Evolutionary conservation across 306 rosid genomes (phyloP), one percentile per base, ranked within the genome.

Genomic region (Gastrolobium bilobum): DNA sequence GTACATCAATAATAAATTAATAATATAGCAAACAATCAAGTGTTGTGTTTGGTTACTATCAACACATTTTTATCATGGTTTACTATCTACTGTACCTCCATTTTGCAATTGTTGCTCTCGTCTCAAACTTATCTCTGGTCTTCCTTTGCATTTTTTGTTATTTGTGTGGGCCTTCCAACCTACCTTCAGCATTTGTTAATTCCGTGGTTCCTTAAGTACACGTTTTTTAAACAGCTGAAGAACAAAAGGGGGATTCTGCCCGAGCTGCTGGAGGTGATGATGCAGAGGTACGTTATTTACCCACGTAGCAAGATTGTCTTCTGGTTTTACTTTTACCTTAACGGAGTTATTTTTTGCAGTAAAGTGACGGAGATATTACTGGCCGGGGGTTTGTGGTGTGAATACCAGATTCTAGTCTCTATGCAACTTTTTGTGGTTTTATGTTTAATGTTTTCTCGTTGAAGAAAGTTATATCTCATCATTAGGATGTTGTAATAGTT

Each of bases 271-370:
- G 26, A 20, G 26, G 26, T 20, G 26, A 20, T 20, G 26, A 68
- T 8, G 87, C 87, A 60, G 87, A 83, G 85, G 89, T 86, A 73
- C 59, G 38, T 33, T 54, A 39, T 51, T 67, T 51, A 48, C 62
- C 6, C 14, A 15, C 52, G 13, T 71, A 64, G 44, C 74, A 20
- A 26, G 46, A 20, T 43, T 2, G 71, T 11, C 9, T 30, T 51
- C 40, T 53, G 46, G 7, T 37, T 47, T 42, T 35, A 54, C 35
- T 40, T 59, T 10, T 38, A 50, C n/a, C 31, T 31, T 5, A n/a
- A 31, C 33, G 6, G 11, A 2, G 46, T 46, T 62, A 14, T 65
- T n/a, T 7, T 42, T 67, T 60, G 75, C 89, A 83, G 87, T 83
- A 80, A 86, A 58, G 39, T 33, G 58, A 72, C 14, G 71, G 35